Evolutionary conservation across 1,139 yeast genomes (phyloP).

Genomic region (Geotrichum macrosporum): DNA sequence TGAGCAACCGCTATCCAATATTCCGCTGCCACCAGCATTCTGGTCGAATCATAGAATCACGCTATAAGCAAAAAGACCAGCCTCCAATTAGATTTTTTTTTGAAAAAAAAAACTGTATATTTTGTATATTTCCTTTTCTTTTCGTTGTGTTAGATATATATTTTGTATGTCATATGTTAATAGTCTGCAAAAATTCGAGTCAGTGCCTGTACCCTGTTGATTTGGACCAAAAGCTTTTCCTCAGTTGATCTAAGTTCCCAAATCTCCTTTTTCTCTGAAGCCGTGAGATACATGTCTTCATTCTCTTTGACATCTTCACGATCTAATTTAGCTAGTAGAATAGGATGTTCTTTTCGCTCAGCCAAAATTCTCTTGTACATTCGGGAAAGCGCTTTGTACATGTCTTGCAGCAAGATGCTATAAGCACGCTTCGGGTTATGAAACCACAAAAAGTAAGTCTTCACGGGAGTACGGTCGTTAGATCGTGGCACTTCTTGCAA

Average conservation of each 20-base stretch:
- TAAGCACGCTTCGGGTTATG: constrained; percentile 55
- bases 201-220: constrained; percentile 37
- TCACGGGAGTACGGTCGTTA: constrained; percentile 84
- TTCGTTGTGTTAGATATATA: neutral
- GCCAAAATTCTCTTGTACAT: constrained; percentile 52
- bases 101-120: no score
- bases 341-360: constrained; percentile 58
- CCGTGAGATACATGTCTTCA: constrained; percentile 68
- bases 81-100: no score
- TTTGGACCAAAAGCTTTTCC: constrained; percentile 36
- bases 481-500: constrained; percentile 89
- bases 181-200: constrained; percentile 42
- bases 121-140: neutral
- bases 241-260: constrained; percentile 45
- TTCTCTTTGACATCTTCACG: constrained; percentile 87
- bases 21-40: constrained; percentile 70
- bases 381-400: constrained; percentile 67
- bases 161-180: constrained; percentile 22
- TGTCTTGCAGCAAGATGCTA: constrained; percentile 48
- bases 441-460: constrained; percentile 79
- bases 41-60: constrained; percentile 59
- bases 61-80: no score
- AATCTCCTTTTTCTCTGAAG: constrained; percentile 70
- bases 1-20: constrained; percentile 67
- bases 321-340: constrained; percentile 71